Conservation (phyloP, 2,329 filamentous ascomycete species). For the Talaromyces sp. region DNA sequence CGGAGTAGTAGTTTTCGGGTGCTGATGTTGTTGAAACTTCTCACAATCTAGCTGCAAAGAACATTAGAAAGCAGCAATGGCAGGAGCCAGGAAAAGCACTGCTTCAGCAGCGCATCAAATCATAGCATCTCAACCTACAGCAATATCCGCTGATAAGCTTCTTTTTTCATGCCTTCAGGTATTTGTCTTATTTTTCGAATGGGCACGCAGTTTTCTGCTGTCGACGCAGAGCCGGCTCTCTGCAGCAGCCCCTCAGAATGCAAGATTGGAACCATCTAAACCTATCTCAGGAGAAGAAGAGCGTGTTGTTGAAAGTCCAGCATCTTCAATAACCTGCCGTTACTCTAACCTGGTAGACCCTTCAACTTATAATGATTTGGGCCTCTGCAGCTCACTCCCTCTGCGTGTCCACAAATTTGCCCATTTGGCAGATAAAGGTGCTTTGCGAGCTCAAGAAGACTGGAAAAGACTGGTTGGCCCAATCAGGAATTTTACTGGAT, state of each 20-base stretch:
- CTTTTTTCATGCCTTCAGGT: not conserved
- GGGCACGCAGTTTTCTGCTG: not conserved
- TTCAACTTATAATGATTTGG: not conserved
- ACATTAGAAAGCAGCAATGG: not conserved
- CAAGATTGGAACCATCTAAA: not conserved
- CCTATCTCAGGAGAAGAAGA: not conserved
- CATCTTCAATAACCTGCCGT: not conserved
- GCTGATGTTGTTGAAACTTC: not conserved
- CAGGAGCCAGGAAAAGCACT: not conserved
- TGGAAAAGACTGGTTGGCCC: not conserved
- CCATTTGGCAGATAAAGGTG: not conserved
- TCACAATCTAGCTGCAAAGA: not conserved
- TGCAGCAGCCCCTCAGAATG: not conserved
- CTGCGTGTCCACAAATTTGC: not conserved
- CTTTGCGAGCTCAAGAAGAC: not conserved
- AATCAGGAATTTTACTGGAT: constrained; percentile 19
- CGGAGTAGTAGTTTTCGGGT: not conserved
- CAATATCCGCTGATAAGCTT: not conserved
- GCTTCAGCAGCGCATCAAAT: not conserved
- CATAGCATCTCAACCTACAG: not conserved
- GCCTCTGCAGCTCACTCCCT: not conserved
- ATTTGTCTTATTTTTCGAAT: not conserved
- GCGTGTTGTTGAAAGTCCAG: not conserved
- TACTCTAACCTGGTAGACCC: constrained; percentile 5
- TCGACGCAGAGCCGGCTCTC: not conserved